These are phyloP conservation scores for Cystofilobasidium bisporidii DNA, from an alignment of 768 basidiomycete species.

Conservation along the genomic window DNA sequence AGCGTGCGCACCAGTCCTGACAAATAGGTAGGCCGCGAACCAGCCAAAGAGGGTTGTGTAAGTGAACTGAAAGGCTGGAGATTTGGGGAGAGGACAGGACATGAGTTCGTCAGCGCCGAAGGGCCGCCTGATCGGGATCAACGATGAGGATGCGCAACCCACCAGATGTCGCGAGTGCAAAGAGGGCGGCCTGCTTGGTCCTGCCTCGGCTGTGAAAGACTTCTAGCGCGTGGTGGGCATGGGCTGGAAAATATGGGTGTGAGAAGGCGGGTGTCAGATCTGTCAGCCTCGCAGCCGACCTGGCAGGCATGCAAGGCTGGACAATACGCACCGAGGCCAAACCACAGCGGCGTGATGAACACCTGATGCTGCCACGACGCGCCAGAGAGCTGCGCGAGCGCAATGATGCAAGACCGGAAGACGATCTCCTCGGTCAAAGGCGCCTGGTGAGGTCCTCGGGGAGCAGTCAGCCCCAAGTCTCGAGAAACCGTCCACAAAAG, in stretches of 20 bases:
- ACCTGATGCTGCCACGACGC: slow-evolving; percentile 54
- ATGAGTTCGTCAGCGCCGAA: slow-evolving; percentile 11
- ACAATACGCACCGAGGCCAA: slow-evolving; percentile 77
- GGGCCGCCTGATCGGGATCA: not conserved
- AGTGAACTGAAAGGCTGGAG: slow-evolving; percentile 66
- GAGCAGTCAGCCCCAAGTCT: too few species aligned
- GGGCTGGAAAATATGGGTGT: too few species aligned
- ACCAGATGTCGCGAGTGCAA: slow-evolving; percentile 54
- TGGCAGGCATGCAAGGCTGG: too few species aligned
- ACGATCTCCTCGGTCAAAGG: slow-evolving; percentile 89
- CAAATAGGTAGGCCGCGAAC: slow-evolving; percentile 72
- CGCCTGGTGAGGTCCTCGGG: slow-evolving; percentile 55
- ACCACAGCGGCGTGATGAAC: slow-evolving; percentile 70
- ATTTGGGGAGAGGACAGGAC: not conserved
- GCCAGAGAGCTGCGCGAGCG: slow-evolving; percentile 60
- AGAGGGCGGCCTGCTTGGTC: slow-evolving; percentile 53
- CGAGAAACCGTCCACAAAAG: not conserved
- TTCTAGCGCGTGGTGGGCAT: slow-evolving; percentile 87
- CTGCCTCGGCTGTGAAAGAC: slow-evolving; percentile 65
- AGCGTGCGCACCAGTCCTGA: slow-evolving; percentile 54
- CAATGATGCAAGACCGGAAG: slow-evolving; percentile 74
- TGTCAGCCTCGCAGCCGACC: too few species aligned
- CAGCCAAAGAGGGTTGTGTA: slow-evolving; percentile 93
- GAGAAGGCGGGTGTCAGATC: too few species aligned
- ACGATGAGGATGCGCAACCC: slow-evolving; percentile 33